Conservation (phyloP, 2,329 filamentous ascomycete genomes). For the Trichoderma sp. region DNA sequence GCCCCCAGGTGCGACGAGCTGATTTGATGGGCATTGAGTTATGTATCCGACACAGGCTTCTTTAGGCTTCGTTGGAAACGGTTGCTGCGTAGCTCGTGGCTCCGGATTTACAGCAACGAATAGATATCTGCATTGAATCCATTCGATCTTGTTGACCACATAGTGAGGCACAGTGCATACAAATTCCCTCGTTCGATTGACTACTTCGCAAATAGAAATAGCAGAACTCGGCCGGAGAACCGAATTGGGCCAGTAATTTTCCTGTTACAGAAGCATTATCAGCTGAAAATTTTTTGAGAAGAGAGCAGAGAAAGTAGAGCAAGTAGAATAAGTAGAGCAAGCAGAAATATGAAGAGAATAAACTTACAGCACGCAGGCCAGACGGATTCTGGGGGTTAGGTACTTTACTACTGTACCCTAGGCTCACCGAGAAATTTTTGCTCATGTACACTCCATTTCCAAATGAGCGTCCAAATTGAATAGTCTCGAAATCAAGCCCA, state of each 20-base stretch:
- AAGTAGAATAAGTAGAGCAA: not conserved
- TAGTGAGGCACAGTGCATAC: constrained; percentile 58
- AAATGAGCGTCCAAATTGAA: constrained; percentile 65
- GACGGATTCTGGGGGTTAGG: not conserved
- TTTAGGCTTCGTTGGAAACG: constrained; percentile 24
- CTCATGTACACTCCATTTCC: constrained; percentile 86
- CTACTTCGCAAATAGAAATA: constrained; percentile 80
- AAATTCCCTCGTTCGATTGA: constrained; percentile 71
- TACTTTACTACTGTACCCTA: not conserved
- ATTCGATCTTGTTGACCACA: constrained; percentile 74
- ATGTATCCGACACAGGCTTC: constrained; percentile 30
- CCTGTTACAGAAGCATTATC: not conserved
- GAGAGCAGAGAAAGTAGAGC: not conserved
- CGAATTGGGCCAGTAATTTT: constrained; percentile 65
- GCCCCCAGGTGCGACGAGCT: constrained; percentile 15
- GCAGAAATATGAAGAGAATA: not conserved
- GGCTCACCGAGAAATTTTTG: constrained; percentile 36
- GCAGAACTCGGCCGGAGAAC: constrained; percentile 59
- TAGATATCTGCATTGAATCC: constrained; percentile 88
- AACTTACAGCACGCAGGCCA: not conserved
- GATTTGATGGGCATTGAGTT: constrained; percentile 32
- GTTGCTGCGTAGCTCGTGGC: constrained; percentile 6
- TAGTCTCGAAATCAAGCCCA: constrained; percentile 71
- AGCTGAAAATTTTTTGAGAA: not conserved
- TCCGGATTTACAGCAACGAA: constrained; percentile 51